These are phyloP conservation scores for Aegilops sharonensis DNA, from an alignment of 176 grass and related monocot species.

Conservation along the genomic window DNA sequence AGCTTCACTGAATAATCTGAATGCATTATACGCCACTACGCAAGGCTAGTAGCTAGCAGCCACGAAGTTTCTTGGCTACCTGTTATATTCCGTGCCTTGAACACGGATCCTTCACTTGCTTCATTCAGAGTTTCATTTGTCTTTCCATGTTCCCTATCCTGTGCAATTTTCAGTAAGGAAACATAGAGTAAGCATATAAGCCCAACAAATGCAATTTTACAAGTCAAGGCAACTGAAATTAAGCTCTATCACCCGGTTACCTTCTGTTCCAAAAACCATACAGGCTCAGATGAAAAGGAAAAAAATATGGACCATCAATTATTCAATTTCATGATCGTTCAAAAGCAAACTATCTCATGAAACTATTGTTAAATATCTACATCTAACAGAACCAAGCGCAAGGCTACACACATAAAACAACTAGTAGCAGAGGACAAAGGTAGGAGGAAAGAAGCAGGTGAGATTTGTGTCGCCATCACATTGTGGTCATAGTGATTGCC, in stretches of 20 bases:
- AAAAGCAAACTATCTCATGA: background rate
- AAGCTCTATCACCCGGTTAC: constrained; percentile 10
- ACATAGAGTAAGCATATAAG: background rate
- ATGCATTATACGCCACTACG: background rate
- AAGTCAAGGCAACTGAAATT: background rate
- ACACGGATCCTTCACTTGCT: background rate
- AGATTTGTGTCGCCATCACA: constrained; percentile 22
- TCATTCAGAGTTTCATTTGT: background rate
- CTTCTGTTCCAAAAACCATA: background rate
- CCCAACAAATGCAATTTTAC: background rate
- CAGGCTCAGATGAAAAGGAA: background rate
- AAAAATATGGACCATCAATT: background rate
- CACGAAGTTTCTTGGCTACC: background rate
- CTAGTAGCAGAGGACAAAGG: constrained; percentile 12
- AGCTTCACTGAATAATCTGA: constrained; percentile 1
- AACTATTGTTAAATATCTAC: background rate
- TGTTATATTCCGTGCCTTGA: background rate
- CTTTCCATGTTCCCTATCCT: background rate
- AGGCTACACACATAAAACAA: constrained; percentile 23
- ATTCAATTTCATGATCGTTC: background rate
- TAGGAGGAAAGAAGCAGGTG: constrained; percentile 21
- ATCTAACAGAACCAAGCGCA: constrained; percentile 13
- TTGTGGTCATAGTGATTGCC: constrained; percentile 9
- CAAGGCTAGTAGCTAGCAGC: background rate
- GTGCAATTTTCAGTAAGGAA: background rate